These are phyloP conservation scores for Kodamaea fungicola DNA, from an alignment of 1,139 yeast species.

Conservation along the genomic window DNA sequence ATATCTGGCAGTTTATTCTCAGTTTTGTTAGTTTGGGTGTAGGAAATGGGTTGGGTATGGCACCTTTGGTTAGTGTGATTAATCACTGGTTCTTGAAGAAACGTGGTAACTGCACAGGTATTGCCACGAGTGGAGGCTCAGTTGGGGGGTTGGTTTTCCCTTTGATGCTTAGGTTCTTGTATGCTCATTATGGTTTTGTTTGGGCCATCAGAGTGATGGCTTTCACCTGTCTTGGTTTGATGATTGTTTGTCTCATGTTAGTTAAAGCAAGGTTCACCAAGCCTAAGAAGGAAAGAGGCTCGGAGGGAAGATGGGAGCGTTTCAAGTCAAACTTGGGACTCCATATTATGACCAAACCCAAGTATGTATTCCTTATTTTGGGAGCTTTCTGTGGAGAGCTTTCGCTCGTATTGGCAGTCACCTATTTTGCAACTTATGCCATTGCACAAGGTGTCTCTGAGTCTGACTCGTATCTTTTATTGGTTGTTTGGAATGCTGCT, in stretches of 20 bases:
- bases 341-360: constrained; percentile 7
- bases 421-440: constrained; percentile 29
- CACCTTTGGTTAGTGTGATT: constrained; percentile 56
- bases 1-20: constrained; percentile 57
- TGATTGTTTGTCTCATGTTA: constrained; percentile 34
- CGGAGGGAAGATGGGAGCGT: constrained; percentile 3
- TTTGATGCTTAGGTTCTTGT: constrained; percentile 47
- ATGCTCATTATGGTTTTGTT: constrained; percentile 47
- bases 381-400: constrained; percentile 39
- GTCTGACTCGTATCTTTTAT: constrained; percentile 19
- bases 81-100: constrained; percentile 60
- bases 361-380: constrained; percentile 8
- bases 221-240: constrained; percentile 41
- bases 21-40: constrained; percentile 56
- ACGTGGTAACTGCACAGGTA: constrained; percentile 54
- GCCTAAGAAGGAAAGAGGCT: background rate
- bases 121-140: constrained; percentile 61
- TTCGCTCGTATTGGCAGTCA: constrained; percentile 47
- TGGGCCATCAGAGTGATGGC: constrained; percentile 63
- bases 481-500: constrained; percentile 26
- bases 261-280: constrained; percentile 36
- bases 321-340: constrained; percentile 3
- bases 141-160: constrained; percentile 63
- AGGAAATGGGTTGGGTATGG: constrained; percentile 55
- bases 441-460: constrained; percentile 23